Evolutionary conservation across 2,329 filamentous ascomycete species (phyloP), one percentile per base, ranked within the genome.

Genomic region (Ascochyta clinopodiicola): DNA sequence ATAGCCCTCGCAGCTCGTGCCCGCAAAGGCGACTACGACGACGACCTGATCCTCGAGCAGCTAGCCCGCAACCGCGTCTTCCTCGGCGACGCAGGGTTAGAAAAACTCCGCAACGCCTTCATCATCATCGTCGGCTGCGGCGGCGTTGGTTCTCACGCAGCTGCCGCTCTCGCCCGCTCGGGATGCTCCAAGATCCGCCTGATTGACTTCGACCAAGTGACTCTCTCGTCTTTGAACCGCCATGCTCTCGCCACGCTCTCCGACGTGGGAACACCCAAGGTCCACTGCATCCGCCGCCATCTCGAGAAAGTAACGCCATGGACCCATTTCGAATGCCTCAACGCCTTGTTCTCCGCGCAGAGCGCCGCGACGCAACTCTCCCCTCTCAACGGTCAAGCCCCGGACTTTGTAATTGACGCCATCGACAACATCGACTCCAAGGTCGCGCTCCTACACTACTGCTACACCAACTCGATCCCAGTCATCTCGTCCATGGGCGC

Each of bases 381-480:
- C 0, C 80, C 85, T 0, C 92, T 91, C 87, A 77, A 80, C 62
- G 86, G 81, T 15, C 84, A 83, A 70, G 82, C 82, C 66, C 92
- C 93, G 1, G 89, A 94, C 67, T 99, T 88, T 69, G 87, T 99
- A n/a, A 86, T 99, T 32, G 95, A 99, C 76, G 96, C 94, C 21
- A 99, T 99, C 63, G 95, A 99, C 76, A 98, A 99, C 72, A 98
- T 99, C 60, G 91, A 96, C 46, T 96, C 92, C 49, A 99, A 99
- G 79, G 94, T 99, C 3, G 89, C 88, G 17, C 80, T 99, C 50
- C 81, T 99, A 36, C 88, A 92, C 68, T 96, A 96, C 78, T 99
- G 95, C 77, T 83, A 93, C 72, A 84, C 87, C 57, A 84, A 92
- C 70, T 81, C 83, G 1, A 80, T 98, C 24, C 88, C 87, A 0